phyloP scores from a whole-genome alignment of 192 early-diverging fungal genomes.

The Backusella morwellensis region DNA sequence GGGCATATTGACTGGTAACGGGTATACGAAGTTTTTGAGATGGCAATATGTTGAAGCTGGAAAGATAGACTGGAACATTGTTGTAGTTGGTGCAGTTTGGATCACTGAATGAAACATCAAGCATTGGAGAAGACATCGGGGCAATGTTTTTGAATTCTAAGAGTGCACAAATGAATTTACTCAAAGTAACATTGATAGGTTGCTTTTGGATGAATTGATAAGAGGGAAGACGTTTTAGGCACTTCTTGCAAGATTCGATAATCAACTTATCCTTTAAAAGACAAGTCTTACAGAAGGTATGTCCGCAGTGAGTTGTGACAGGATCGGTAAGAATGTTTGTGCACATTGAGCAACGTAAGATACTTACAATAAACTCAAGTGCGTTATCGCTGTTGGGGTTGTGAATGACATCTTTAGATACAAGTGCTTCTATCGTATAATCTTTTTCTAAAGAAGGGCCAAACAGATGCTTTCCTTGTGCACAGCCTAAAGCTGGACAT shows the following conservation, averaged over 20 bases:
- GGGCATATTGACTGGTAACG: not conserved
- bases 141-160: not conserved
- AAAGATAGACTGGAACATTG: not conserved
- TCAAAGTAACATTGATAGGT: not conserved
- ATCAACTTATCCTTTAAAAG: not conserved
- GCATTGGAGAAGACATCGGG: not conserved
- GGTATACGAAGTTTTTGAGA: constrained; percentile 11
- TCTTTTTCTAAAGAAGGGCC: constrained; percentile 1
- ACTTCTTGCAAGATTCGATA: constrained; percentile 2
- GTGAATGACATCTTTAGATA: not conserved
- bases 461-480: constrained; percentile 12
- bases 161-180: not conserved
- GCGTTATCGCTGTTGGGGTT: not conserved
- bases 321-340: not conserved
- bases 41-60: not conserved
- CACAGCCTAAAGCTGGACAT: not conserved
- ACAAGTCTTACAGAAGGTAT: constrained; percentile 19
- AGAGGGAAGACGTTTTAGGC: not conserved
- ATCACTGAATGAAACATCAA: not conserved
- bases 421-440: not conserved
- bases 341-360: not conserved
- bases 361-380: not conserved
- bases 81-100: not conserved
- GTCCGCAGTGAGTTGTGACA: constrained; percentile 18
- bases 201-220: constrained; percentile 4